phyloP scores from a whole-genome alignment of 139 green algal species.

The Eudorina sp. region DNA sequence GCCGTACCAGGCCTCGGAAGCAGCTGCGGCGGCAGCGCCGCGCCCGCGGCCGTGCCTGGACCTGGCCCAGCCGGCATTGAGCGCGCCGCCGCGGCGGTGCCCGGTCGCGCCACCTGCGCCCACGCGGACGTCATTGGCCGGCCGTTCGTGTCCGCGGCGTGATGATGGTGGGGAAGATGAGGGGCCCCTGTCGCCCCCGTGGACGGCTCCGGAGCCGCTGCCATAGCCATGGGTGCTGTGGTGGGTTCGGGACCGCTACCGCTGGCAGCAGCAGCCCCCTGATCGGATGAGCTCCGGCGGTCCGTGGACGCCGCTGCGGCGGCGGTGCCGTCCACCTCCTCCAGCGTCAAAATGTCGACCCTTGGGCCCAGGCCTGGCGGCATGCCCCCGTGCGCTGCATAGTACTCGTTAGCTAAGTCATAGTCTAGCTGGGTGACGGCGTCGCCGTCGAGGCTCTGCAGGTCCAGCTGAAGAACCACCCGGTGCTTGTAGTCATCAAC shows the following conservation, averaged over 20 bases:
- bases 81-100: conserved; percentile 14
- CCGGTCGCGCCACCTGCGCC: neutral
- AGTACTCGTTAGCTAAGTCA: conserved; percentile 50
- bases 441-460: conserved; percentile 49
- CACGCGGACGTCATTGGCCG: neutral
- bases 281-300: neutral
- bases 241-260: too few species aligned
- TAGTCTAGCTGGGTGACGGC: conserved; percentile 42
- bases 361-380: conserved; percentile 5
- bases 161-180: too few species aligned
- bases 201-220: too few species aligned
- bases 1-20: conserved; percentile 9
- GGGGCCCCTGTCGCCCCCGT: too few species aligned
- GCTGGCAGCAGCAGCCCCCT: neutral
- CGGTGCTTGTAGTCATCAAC: conserved; percentile 48
- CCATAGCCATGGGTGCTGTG: neutral
- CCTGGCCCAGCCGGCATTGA: neutral
- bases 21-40: neutral
- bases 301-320: neutral
- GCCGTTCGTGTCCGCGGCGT: neutral
- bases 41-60: neutral
- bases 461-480: conserved; percentile 45
- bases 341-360: conserved; percentile 44
- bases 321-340: conserved; percentile 11
- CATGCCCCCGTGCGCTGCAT: conserved; percentile 33